Percentiles rank a stretch among this genome's conserved stretches.
These are phyloP conservation scores for Apophysomyces variabilis DNA, from an alignment of 371 early-diverging fungal species.

Conservation along the genomic window DNA sequence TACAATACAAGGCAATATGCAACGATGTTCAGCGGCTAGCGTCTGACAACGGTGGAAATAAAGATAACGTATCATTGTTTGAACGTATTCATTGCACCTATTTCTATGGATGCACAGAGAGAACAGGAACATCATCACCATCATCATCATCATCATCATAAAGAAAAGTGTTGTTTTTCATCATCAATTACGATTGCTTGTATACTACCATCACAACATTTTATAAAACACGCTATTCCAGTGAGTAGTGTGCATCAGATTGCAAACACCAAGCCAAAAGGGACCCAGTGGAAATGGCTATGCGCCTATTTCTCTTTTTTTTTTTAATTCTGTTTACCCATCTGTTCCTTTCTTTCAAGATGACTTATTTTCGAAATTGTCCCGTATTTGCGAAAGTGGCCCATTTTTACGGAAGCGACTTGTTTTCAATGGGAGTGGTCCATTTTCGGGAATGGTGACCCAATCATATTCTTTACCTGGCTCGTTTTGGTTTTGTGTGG, in stretches of 20 bases:
- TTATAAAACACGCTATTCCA: too few relatives aligned
- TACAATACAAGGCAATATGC: too few relatives aligned
- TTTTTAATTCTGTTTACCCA: not conserved
- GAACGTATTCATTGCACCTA: not conserved
- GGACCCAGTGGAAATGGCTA: too few relatives aligned
- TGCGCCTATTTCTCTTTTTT: too few relatives aligned
- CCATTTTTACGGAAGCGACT: not conserved
- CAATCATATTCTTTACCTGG: not conserved
- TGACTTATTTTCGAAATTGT: not conserved
- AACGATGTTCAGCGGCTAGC: not conserved
- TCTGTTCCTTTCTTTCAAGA: not conserved
- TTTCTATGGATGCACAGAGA: not conserved
- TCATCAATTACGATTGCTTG: not conserved
- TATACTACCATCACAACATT: too few relatives aligned
- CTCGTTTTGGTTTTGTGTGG: not conserved
- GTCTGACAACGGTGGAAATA: slow-evolving; percentile 3
- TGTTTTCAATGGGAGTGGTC: not conserved
- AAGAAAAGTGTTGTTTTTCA: not conserved
- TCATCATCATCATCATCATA: not conserved
- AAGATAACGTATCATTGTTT: not conserved
- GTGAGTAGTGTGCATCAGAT: too few relatives aligned
- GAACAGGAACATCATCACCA: not conserved
- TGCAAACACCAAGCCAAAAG: too few relatives aligned
- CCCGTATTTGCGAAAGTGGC: too few relatives aligned
- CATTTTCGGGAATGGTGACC: not conserved